Evolutionary conservation across 129 eudicot genomes (phyloP).

Genomic region (Centrapalus pauciflorus): DNA sequence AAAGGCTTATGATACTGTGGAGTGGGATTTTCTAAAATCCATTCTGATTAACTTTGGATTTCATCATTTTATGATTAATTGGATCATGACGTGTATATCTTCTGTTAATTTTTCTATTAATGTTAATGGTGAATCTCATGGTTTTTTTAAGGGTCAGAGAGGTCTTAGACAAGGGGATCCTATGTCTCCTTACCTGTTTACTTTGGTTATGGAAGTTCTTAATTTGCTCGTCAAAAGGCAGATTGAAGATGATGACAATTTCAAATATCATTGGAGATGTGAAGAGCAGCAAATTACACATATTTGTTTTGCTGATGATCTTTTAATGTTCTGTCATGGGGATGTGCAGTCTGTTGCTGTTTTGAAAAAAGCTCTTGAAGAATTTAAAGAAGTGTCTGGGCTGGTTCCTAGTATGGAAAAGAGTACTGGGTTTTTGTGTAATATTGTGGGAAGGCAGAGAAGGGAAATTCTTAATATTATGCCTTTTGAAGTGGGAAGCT

Average conservation of each 20-base stretch:
- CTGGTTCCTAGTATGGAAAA: neutral
- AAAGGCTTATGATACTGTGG: neutral
- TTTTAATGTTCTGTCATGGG: neutral
- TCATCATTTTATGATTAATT: neutral
- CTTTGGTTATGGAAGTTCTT: neutral
- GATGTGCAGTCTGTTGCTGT: neutral
- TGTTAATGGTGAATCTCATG: neutral
- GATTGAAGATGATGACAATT: neutral
- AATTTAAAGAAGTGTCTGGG: neutral
- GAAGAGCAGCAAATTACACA: neutral
- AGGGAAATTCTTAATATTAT: neutral
- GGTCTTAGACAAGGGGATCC: conserved; percentile 1
- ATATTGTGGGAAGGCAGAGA: neutral
- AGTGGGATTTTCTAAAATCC: neutral
- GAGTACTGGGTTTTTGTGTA: neutral
- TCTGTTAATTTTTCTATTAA: neutral
- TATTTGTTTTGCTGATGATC: neutral
- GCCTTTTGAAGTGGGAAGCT: neutral
- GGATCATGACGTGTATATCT: neutral
- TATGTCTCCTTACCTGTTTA: neutral
- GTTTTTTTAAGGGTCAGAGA: neutral
- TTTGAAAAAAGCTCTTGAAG: neutral
- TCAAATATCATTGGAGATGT: neutral
- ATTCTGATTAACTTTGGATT: neutral
- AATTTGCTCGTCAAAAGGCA: neutral